Evolutionary conservation across 305 asterid species (phyloP).

Genomic region (Caryopteris hybrid): DNA sequence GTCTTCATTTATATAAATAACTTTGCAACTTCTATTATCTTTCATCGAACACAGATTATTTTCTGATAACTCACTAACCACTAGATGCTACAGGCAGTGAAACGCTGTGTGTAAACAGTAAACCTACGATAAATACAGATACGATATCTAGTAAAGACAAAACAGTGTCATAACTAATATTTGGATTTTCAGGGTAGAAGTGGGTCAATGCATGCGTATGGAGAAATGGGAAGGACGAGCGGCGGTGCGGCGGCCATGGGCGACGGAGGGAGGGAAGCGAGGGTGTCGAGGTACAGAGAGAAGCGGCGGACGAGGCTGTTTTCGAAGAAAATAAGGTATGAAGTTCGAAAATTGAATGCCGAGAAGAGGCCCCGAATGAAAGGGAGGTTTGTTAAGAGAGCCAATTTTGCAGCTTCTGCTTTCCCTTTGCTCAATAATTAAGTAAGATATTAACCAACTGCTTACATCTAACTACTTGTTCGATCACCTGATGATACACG

Average conservation of each 20-base stretch:
- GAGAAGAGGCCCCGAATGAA: conserved; percentile 92
- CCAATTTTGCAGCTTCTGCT: conserved; percentile 33
- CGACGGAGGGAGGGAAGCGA: conserved; percentile 71
- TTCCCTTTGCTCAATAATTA: conserved; percentile 34
- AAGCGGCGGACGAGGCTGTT: conserved; percentile 79
- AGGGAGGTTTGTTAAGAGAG: conserved; percentile 85
- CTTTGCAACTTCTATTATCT: too few species aligned
- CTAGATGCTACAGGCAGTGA: too few species aligned
- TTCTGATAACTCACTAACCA: too few species aligned
- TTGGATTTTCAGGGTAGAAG: conserved; percentile 41
- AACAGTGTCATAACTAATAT: not conserved
- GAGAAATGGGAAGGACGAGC: conserved; percentile 35
- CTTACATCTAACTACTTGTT: too few species aligned
- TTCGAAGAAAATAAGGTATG: conserved; percentile 85
- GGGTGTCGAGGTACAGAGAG: conserved; percentile 75
- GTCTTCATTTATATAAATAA: too few species aligned
- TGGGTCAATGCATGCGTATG: conserved; percentile 43
- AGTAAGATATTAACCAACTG: too few species aligned
- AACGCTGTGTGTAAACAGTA: too few species aligned
- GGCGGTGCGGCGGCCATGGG: conserved; percentile 23
- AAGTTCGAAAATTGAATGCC: conserved; percentile 84
- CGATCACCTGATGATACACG: too few species aligned
- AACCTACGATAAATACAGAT: too few species aligned
- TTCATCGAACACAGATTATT: too few species aligned
- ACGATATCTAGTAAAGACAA: too few species aligned